phyloP scores from a whole-genome alignment of 331 rosid species.

The Prunus yedoensis region DNA sequence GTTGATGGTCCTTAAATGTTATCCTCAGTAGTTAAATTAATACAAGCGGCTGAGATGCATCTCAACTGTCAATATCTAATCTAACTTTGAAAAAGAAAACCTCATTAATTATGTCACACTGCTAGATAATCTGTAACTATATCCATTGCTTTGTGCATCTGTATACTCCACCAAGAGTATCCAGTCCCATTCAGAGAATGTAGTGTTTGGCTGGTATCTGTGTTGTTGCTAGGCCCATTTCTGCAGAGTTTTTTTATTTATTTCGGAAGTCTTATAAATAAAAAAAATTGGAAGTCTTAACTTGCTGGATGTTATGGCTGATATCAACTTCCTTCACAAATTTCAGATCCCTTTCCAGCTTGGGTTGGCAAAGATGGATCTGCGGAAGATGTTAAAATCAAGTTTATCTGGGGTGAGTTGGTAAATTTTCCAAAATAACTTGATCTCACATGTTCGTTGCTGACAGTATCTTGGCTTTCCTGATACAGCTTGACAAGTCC shows the following conservation, averaged over 20 bases:
- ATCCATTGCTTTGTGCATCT: not conserved
- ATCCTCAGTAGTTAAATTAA: not conserved
- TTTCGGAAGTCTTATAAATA: too few relatives aligned
- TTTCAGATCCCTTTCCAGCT: conserved; percentile 94
- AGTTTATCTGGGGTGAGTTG: conserved; percentile 84
- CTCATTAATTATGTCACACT: not conserved
- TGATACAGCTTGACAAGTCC: conserved; percentile 74
- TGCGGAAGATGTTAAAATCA: conserved; percentile 80
- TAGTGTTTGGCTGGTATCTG: too few relatives aligned
- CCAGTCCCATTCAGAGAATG: not conserved
- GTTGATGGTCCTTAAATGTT: conserved; percentile 5
- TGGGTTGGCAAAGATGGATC: conserved; percentile 81
- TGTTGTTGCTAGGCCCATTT: not conserved
- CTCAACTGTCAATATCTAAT: not conserved
- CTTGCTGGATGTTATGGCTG: not conserved
- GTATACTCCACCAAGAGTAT: not conserved
- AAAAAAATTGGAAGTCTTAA: not conserved
- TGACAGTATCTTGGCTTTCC: conserved; percentile 18
- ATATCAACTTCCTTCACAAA: conserved; percentile 23
- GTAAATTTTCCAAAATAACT: conserved; percentile 5
- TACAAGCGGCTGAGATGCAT: not conserved
- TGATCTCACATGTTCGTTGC: conserved; percentile 19
- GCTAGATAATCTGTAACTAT: not conserved
- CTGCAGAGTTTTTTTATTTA: not conserved
- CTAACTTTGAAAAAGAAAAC: not conserved